phyloP scores from a whole-genome alignment of 768 basidiomycete genomes.

The Russula lepida region DNA sequence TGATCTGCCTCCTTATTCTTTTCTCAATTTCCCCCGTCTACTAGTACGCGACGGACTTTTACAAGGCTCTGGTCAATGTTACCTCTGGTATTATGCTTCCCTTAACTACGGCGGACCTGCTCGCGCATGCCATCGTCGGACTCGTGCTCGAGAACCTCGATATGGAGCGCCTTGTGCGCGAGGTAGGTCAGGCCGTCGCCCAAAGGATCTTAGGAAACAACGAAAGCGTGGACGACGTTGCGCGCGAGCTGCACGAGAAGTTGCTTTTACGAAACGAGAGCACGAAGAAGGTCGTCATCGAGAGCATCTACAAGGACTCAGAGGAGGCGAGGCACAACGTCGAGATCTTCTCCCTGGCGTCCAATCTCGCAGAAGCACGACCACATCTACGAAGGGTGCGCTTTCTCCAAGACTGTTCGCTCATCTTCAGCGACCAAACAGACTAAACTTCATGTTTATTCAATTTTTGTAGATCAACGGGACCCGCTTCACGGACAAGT shows the following conservation, averaged over 20 bases:
- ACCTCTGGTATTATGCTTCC: constrained; percentile 96
- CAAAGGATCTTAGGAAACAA: constrained; percentile 87
- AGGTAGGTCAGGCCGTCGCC: constrained; percentile 91
- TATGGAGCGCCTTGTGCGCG: constrained; percentile 92
- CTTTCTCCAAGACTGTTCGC: background rate
- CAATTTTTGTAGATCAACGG: constrained; percentile 63
- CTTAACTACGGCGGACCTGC: constrained; percentile 87
- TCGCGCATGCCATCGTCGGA: constrained; percentile 93
- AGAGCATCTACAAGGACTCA: constrained; percentile 91
- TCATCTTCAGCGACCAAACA: background rate
- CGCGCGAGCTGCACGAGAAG: constrained; percentile 87
- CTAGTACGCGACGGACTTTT: constrained; percentile 90
- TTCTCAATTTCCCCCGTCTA: constrained; percentile 27
- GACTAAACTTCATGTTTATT: background rate
- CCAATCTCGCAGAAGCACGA: constrained; percentile 62
- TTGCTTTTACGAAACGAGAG: constrained; percentile 87
- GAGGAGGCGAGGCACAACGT: constrained; percentile 89
- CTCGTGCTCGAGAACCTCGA: constrained; percentile 96
- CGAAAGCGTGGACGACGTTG: constrained; percentile 95
- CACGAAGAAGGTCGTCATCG: constrained; percentile 94
- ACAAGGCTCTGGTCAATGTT: constrained; percentile 84
- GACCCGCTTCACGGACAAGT: constrained; percentile 97
- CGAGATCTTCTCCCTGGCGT: constrained; percentile 67
- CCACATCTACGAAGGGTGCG: constrained; percentile 72
- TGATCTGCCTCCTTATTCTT: background rate